Base-by-base conservation (phyloP, 805 yeast species). In the Jamesozyma spencerorum region DNA sequence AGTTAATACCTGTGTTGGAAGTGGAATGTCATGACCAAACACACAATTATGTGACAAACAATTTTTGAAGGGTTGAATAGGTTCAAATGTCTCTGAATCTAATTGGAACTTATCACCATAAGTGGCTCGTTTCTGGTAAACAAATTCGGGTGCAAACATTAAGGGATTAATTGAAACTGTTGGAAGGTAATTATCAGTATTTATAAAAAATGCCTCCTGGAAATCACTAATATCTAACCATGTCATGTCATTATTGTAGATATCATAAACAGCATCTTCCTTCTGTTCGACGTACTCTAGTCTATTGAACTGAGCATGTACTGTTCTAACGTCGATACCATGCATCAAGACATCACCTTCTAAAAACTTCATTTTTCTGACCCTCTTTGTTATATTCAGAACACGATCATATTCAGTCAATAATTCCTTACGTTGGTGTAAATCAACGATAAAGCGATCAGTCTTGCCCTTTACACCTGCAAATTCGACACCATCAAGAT, bases 401-500 rank as follows among this genome's bases (percentile, higher is more conserved):
- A 67, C 71, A 22, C 72, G 70, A 46, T 69, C 71, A 42, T 54
- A 68, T 37, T 69, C 68, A 14, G 66, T 61, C 30, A 68, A 48
- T 3, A 66, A 57, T 45, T 78, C 77, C 47, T 69, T 73, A 39
- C 75, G 57, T 50, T 81, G 86, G 50, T 83, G 92, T 31, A 80
- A 54, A 50, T 83, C 92, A 65, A 83, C 63, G 11, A 68, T 60
- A 45, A 82, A 77, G 3, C 64, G 60, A 14, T 71, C 71, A 1
- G 79, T 66, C 42, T 72, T 74, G 4, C 74, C 78, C 54, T 84
- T 81, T 18, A 88, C 44, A 7, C 98, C 98, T 19, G 83, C 74
- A 53, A 72, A 74, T 18, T 76, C 74, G 14, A 70, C 56, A 26
- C 27, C 14, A 8, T 51, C 50, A 7, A 47, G 31, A 27, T 44